Evolutionary conservation across 2,329 filamentous ascomycete species (phyloP).

Genomic region (Colletotrichum sp.): DNA sequence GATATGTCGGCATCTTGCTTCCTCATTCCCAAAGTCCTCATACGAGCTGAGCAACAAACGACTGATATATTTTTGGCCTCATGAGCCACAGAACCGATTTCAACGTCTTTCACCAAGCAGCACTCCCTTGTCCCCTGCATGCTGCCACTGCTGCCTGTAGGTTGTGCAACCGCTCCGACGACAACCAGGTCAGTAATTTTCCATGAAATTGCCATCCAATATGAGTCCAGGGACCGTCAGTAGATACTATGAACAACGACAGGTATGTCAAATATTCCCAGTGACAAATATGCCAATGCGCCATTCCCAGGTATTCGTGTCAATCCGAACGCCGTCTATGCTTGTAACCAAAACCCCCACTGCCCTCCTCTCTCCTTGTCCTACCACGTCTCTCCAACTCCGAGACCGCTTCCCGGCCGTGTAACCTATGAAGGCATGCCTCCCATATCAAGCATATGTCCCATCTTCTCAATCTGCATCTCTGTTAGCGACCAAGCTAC

Average conservation of each 20-base stretch:
- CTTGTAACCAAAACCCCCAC: background rate
- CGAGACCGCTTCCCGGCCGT: background rate
- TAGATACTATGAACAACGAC: background rate
- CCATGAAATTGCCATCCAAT: background rate
- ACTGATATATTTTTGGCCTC: background rate
- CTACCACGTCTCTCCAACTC: background rate
- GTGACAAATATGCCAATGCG: conserved; percentile 10
- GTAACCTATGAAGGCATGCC: conserved; percentile 11
- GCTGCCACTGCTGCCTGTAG: background rate
- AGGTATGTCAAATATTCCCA: background rate
- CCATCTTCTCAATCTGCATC: conserved; percentile 82
- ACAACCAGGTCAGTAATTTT: background rate
- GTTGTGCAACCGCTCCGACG: background rate
- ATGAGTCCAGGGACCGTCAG: background rate
- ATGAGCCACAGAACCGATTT: background rate
- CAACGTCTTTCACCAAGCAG: background rate
- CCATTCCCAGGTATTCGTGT: conserved; percentile 21
- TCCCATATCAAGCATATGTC: conserved; percentile 73
- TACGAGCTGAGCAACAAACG: background rate
- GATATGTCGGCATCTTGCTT: background rate
- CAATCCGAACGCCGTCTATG: conserved; percentile 17
- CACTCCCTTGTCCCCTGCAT: background rate
- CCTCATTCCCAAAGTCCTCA: background rate
- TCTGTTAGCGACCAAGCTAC: background rate
- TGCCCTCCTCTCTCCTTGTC: background rate